Evolutionary conservation across 1,284 basidiomycete species (phyloP).

Genomic region (Ceratobasidium sp.): DNA sequence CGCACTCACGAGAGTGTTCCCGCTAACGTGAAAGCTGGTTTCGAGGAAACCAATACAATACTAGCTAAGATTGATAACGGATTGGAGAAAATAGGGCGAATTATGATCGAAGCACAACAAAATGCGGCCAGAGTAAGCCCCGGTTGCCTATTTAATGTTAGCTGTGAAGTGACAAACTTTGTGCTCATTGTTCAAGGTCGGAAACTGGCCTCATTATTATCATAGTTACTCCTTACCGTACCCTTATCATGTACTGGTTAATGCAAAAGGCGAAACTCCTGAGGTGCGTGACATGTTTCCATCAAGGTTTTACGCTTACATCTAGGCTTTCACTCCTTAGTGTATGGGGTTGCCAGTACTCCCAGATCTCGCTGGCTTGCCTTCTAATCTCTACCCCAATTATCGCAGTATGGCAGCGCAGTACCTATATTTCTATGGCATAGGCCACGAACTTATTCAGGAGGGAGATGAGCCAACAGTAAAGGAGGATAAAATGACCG

Average conservation of each 20-base stretch:
- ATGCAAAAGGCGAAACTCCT: conserved; percentile 1
- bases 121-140: background rate
- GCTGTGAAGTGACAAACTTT: background rate
- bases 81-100: background rate
- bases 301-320: background rate
- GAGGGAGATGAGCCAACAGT: background rate
- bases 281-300: background rate
- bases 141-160: background rate
- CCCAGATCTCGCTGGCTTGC: too few relatives aligned
- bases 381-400: too few relatives aligned
- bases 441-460: conserved; percentile 11
- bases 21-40: background rate
- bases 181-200: background rate
- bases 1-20: background rate
- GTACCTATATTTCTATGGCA: background rate
- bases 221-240: background rate
- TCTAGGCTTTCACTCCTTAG: too few relatives aligned
- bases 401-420: background rate
- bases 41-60: background rate
- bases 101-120: background rate
- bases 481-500: background rate
- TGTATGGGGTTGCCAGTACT: too few relatives aligned
- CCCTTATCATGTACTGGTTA: background rate
- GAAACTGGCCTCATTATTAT: background rate
- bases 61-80: background rate